Evolutionary conservation across 768 basidiomycete genomes (phyloP).

Genomic region (Russula brevipes): DNA sequence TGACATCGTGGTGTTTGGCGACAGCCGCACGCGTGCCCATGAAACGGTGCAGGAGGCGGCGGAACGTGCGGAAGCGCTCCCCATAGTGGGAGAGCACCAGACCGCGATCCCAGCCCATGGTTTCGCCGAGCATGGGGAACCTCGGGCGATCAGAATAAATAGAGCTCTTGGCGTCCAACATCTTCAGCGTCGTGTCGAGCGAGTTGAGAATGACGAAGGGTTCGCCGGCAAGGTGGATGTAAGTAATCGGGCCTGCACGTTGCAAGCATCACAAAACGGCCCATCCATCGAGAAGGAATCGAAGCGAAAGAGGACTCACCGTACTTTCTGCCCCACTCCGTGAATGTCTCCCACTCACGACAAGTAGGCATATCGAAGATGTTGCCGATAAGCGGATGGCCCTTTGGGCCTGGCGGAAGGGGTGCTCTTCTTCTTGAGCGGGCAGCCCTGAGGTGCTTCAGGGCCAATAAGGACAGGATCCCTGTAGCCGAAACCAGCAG

Average conservation of each 20-base stretch:
- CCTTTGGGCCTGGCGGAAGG: background rate
- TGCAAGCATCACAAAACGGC: too few relatives aligned
- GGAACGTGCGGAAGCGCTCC: background rate
- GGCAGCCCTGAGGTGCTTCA: background rate
- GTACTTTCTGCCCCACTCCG: background rate
- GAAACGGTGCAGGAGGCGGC: background rate
- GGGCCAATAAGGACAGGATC: background rate
- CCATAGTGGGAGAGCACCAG: background rate
- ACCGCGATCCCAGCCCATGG: background rate
- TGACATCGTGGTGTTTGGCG: background rate
- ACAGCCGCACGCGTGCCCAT: background rate
- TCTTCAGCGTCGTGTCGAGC: background rate
- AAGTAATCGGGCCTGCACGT: background rate
- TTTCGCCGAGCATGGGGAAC: background rate
- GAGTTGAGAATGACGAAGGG: background rate
- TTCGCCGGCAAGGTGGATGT: background rate
- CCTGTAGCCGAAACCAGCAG: background rate
- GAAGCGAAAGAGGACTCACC: background rate
- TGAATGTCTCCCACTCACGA: background rate
- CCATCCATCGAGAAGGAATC: background rate
- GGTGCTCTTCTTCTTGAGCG: background rate
- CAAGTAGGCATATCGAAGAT: background rate
- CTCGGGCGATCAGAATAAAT: background rate
- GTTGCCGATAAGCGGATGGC: background rate
- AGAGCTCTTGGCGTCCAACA: background rate